Evolutionary conservation across 192 early-diverging fungal genomes (phyloP), one percentile per base, ranked within the genome.

Genomic region (Coemansia sp.): DNA sequence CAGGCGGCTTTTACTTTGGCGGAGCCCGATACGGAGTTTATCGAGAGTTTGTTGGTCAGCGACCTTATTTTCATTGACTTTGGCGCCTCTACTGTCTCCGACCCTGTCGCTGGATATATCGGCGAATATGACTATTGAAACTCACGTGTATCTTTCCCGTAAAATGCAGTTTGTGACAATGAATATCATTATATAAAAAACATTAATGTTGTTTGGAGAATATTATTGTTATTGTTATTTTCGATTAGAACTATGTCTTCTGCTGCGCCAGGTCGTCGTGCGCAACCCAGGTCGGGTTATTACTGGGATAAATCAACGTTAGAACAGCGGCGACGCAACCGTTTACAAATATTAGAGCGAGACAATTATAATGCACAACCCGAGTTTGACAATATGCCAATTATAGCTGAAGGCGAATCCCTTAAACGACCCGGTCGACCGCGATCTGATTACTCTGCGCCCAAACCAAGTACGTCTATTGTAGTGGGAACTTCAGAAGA

Each of bases 21-120:
- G 3, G 86, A 89, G 65, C 94, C 94, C 0, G 95, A 97, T 68
- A 78, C 87, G 6, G 78, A 80, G 27, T 93, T 91, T 77, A 92
- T 97, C 71, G 93, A 95, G 70, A 85, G 84, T 0, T 64, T 94
- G 69, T 77, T 97, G 44, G 63, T 78, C n/a, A 83, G 76, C 52
- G 80, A 83, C 22, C 63, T 83, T 38, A 70, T 83, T 59, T 83
- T 70, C 52, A 55, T 83, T 65, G 80, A 83, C 49, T 75, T 83
- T 67, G 73, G 63, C 12, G 41, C 31, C 0, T 54, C 51, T 22
- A 40, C 49, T 42, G 57, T 24, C 27, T 67, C 64, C 8, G 63
- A 54, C 9, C 44, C 74, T 15, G 42, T 42, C 16, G 2, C 69
- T 0, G 69, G 64, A 2, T 66, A 64, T 63, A 52, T 43, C 15